These are phyloP conservation scores for Inga laurina DNA, from an alignment of 306 rosid species.

Conservation along the genomic window DNA sequence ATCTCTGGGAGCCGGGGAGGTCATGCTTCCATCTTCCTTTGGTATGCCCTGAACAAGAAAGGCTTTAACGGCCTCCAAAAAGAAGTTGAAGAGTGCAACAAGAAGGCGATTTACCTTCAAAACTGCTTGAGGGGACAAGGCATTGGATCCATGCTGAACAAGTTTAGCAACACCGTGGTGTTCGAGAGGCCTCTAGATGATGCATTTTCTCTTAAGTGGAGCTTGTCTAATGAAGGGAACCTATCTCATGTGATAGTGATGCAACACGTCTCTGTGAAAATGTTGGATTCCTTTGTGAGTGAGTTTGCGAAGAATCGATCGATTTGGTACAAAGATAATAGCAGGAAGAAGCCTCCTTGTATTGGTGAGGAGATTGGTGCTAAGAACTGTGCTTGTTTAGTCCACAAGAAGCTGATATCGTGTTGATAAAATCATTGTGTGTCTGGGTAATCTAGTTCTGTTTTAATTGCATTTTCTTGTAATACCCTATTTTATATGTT, in stretches of 20 bases:
- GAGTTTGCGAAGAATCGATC: not conserved
- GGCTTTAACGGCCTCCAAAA: conserved; percentile 51
- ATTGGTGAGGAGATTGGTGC: conserved; percentile 48
- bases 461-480: not conserved
- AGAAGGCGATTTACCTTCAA: conserved; percentile 56
- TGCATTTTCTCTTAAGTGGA: not conserved
- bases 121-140: conserved; percentile 44
- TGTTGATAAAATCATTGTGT: not conserved
- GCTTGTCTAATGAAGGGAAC: conserved; percentile 48
- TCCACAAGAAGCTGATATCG: conserved; percentile 6
- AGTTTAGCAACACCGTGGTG: conserved; percentile 50
- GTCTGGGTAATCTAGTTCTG: not conserved
- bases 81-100: conserved; percentile 60
- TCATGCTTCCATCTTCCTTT: conserved; percentile 60
- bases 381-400: conserved; percentile 46
- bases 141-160: conserved; percentile 59
- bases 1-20: conserved; percentile 69
- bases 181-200: not conserved
- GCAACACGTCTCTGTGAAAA: not conserved
- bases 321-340: conserved; percentile 21
- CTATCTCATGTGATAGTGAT: not conserved
- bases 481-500: not conserved
- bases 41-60: conserved; percentile 60
- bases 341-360: conserved; percentile 57
- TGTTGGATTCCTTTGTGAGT: not conserved